phyloP scores from a whole-genome alignment of 805 yeast species.

The Wickerhamiella azymoides region DNA sequence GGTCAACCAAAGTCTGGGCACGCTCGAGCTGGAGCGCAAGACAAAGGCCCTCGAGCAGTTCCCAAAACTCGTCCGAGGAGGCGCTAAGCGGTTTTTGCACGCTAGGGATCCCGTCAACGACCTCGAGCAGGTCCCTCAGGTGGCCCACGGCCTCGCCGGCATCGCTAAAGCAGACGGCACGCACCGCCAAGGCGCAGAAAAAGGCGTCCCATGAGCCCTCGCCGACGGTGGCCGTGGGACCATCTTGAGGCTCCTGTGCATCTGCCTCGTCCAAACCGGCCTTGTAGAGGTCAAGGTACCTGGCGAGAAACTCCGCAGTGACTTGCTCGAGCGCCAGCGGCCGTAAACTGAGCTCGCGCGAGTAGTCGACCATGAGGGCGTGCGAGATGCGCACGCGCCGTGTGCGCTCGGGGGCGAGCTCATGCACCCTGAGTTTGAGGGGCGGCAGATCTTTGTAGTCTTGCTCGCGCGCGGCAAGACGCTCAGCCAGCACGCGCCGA shows the following conservation, averaged over 20 bases:
- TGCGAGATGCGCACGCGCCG: conserved; percentile 10
- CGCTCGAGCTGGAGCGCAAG: neutral
- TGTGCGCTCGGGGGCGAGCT: neutral
- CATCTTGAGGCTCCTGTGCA: too few relatives aligned
- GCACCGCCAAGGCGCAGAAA: conserved; percentile 10
- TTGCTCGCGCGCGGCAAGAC: neutral
- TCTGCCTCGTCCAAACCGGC: conserved; percentile 1
- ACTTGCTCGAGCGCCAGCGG: conserved; percentile 11
- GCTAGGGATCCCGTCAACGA: neutral
- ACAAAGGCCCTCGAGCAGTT: conserved; percentile 1
- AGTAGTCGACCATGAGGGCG: conserved; percentile 12
- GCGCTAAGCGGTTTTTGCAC: neutral
- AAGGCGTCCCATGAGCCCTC: conserved; percentile 12
- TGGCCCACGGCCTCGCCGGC: neutral
- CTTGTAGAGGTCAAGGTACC: conserved; percentile 7
- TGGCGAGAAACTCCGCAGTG: conserved; percentile 8
- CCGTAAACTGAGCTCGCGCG: conserved; percentile 9
- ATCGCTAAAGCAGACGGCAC: conserved; percentile 2
- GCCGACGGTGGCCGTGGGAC: too few relatives aligned
- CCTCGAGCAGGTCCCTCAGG: conserved; percentile 1
- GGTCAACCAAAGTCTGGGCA: neutral
- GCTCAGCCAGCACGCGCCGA: conserved; percentile 3
- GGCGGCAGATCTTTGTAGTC: neutral
- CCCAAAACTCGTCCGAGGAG: neutral
- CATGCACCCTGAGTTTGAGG: neutral